Conservation (phyloP, 2,329 filamentous ascomycete species). For the Colletotrichum coccodes region DNA sequence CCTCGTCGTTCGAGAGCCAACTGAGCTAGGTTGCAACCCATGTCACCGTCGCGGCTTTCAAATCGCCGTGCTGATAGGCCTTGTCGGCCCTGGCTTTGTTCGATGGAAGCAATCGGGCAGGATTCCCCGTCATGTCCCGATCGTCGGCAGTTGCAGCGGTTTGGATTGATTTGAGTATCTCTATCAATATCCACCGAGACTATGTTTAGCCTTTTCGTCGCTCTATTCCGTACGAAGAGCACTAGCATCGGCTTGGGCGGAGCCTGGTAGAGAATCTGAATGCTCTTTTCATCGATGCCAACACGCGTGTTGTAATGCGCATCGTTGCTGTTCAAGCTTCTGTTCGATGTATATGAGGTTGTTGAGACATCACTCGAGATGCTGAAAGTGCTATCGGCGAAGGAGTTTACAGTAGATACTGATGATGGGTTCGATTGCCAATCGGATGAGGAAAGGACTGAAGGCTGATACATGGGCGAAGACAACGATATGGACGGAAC, state of each 20-base stretch:
- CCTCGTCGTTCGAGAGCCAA: slow-evolving; percentile 36
- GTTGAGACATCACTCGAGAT: slow-evolving; percentile 26
- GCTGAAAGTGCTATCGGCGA: slow-evolving; percentile 28
- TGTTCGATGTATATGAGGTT: slow-evolving; percentile 21
- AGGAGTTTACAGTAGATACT: slow-evolving; percentile 24
- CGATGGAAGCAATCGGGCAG: slow-evolving; percentile 33
- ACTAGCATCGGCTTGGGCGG: slow-evolving; percentile 48
- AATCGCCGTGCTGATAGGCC: slow-evolving; percentile 40
- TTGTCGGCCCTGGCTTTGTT: slow-evolving; percentile 41
- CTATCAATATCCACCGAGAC: slow-evolving; percentile 45
- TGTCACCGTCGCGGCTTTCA: slow-evolving; percentile 35
- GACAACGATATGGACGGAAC: background rate
- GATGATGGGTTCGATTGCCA: slow-evolving; percentile 6
- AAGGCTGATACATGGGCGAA: background rate
- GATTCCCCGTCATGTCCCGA: slow-evolving; percentile 37
- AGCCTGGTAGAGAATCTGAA: slow-evolving; percentile 41
- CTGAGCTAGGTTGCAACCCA: slow-evolving; percentile 43
- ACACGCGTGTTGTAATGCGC: slow-evolving; percentile 31
- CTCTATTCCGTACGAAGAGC: slow-evolving; percentile 41
- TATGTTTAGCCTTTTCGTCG: slow-evolving; percentile 37
- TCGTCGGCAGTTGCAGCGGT: slow-evolving; percentile 46
- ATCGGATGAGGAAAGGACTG: background rate
- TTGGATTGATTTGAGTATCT: slow-evolving; percentile 44
- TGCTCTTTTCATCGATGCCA: slow-evolving; percentile 37
- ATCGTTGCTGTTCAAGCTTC: slow-evolving; percentile 28